phyloP scores from a whole-genome alignment of 441 rosid species.

The Rhodomyrtus psidioides region DNA sequence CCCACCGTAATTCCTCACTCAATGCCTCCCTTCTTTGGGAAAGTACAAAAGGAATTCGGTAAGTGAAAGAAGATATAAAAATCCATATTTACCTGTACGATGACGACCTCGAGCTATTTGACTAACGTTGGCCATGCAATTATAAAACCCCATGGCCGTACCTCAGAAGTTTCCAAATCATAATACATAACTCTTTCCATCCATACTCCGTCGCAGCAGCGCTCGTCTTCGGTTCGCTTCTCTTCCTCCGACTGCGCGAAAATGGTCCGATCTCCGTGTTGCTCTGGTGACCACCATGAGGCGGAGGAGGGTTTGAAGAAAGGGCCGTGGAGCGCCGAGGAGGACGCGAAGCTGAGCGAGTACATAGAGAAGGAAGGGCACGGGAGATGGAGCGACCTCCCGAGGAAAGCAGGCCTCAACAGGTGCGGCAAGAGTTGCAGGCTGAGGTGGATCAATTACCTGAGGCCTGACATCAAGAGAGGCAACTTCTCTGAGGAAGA shows the following conservation, averaged over 20 bases:
- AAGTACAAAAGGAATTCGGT: neutral
- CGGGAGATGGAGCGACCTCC: slow-evolving; percentile 33
- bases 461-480: slow-evolving; percentile 39
- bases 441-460: slow-evolving; percentile 36
- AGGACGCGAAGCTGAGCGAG: slow-evolving; percentile 24
- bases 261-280: slow-evolving; percentile 22
- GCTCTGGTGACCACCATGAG: neutral
- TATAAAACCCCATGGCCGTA: neutral
- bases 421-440: slow-evolving; percentile 45
- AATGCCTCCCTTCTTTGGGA: neutral
- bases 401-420: slow-evolving; percentile 30
- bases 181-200: neutral
- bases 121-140: neutral
- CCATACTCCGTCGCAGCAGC: slow-evolving; percentile 13
- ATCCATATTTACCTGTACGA: neutral
- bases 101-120: neutral
- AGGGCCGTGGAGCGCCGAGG: slow-evolving; percentile 37
- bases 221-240: slow-evolving; percentile 6
- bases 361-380: slow-evolving; percentile 18
- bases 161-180: neutral
- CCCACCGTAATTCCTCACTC: neutral
- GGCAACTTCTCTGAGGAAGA: slow-evolving; percentile 33
- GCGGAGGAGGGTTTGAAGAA: slow-evolving; percentile 20
- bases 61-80: neutral
- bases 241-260: neutral